A percentile compares a stretch with the other conserved stretches of the same genome.
These are phyloP conservation scores for Phellopilus nigrolimitatus DNA, from an alignment of 1,284 basidiomycete species.

Conservation along the genomic window DNA sequence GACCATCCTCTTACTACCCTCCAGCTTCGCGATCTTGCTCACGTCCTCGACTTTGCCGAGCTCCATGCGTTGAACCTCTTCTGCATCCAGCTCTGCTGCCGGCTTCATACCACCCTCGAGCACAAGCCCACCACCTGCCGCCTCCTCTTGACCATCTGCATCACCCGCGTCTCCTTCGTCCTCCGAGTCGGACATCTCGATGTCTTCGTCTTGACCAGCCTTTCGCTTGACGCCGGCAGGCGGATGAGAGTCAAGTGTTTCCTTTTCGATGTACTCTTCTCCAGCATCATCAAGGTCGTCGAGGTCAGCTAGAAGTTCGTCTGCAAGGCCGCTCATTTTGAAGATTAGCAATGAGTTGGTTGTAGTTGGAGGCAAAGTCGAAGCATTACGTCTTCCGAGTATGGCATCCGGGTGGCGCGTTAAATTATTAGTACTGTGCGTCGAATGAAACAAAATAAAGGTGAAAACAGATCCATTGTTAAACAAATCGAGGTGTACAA, in stretches of 20 bases:
- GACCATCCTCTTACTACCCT: slow-evolving; percentile 78
- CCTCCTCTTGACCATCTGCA: slow-evolving; percentile 35
- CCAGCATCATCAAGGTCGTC: slow-evolving; percentile 69
- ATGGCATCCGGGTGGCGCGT: no score
- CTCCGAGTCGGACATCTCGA: slow-evolving; percentile 47
- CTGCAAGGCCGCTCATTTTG: slow-evolving; percentile 70
- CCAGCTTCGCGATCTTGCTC: slow-evolving; percentile 82
- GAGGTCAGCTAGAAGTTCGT: slow-evolving; percentile 86
- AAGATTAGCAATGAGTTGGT: not conserved
- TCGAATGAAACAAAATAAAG: no score
- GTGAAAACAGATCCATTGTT: no score
- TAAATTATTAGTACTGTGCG: no score
- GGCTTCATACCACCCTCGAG: slow-evolving; percentile 88
- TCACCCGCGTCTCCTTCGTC: slow-evolving; percentile 38
- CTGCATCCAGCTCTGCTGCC: slow-evolving; percentile 88
- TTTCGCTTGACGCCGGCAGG: slow-evolving; percentile 54
- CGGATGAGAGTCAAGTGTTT: slow-evolving; percentile 34
- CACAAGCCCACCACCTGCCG: slow-evolving; percentile 52
- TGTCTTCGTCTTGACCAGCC: slow-evolving; percentile 47
- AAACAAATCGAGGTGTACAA: no score
- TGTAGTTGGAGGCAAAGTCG: not conserved
- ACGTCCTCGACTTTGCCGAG: slow-evolving; percentile 81
- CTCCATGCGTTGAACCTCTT: slow-evolving; percentile 92
- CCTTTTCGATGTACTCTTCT: slow-evolving; percentile 47
- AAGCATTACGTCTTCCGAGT: no score